Evolutionary conservation across 2,329 filamentous ascomycete genomes (phyloP).

Genomic region (Verticillium nonalfalfae): DNA sequence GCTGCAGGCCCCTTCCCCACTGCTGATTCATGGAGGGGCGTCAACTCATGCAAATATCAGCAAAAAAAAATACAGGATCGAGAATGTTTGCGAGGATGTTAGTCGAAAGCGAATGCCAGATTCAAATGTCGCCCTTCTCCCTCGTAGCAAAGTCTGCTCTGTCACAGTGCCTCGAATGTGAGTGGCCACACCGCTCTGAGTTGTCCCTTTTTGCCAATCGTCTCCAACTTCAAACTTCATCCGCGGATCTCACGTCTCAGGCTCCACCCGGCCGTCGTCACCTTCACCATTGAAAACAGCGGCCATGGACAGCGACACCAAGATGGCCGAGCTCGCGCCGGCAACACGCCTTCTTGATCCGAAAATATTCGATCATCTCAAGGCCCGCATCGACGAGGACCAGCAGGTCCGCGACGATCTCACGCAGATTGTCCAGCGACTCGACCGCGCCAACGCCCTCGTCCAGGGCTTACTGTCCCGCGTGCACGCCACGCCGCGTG

Average conservation of each 20-base stretch:
- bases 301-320: constrained; percentile 12
- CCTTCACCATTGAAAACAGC: neutral
- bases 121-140: too few relatives aligned
- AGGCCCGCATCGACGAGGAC: constrained; percentile 86
- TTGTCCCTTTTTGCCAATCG: neutral
- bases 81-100: too few relatives aligned
- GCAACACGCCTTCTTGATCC: constrained; percentile 53
- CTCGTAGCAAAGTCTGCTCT: too few relatives aligned
- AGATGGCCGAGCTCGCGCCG: constrained; percentile 8
- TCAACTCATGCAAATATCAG: too few relatives aligned
- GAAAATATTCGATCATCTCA: constrained; percentile 79
- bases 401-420: constrained; percentile 75
- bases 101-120: too few relatives aligned
- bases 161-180: too few relatives aligned
- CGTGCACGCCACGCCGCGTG: constrained; percentile 78
- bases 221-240: neutral
- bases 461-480: constrained; percentile 79
- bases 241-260: neutral
- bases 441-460: constrained; percentile 77
- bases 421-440: constrained; percentile 69
- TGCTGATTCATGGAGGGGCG: too few relatives aligned
- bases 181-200: neutral
- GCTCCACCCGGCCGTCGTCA: neutral
- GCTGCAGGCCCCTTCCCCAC: too few relatives aligned
- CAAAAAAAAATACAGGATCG: too few relatives aligned